Evolutionary conservation across 768 basidiomycete species (phyloP), one percentile per base, ranked within the genome.

Genomic region (Lentinula sp.): DNA sequence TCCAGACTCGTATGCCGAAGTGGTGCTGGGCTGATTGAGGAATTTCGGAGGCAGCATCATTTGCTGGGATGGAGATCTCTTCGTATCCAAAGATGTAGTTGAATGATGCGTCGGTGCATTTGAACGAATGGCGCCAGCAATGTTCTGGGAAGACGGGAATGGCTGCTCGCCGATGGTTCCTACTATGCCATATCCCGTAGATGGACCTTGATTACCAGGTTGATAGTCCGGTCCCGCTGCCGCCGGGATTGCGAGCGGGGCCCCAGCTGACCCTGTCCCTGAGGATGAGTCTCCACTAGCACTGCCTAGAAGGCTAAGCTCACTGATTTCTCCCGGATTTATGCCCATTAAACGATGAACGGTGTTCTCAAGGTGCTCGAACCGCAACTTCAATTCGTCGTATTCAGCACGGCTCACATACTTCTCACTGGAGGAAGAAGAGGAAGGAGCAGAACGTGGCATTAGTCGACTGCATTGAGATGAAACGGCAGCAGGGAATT

Each of bases 331-430:
- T 53, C 37, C 59, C 48, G 67, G 61, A 54, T 69, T 63, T 16
- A 69, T 62, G 63, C 72, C 39, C 61, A 74, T 68, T 62, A 74
- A 49, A 65, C 73, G 78, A 57, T 79, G 73, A 40, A 91, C 78
- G 63, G 83, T 66, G 7, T 76, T 71, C 67, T 85, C 84, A 23
- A 93, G 80, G 50, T 80, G 75, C 35, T 85, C 83, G 66, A 90
- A 74, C 56, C 86, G 84, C 18, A 78, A 71, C 68, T 84, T 88
- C 66, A 93, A 82, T 46, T 88, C 86, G 52, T 93, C 89, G 68
- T 87, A 88, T 66, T 93, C 91, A 32, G 81, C 75, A 21, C 89
- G 81, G 40, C 85, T 86, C 61, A 91, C 89, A 70, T 90, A 91
- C 73, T 91, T 92, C 72, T 92, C 91, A 63, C 87, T 88, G 45